A percentile compares a stretch with the other conserved stretches of the same genome.
These are phyloP conservation scores for Pythium aphanidermatum DNA, from an alignment of 352 stramenopile species.

Conservation along the genomic window DNA sequence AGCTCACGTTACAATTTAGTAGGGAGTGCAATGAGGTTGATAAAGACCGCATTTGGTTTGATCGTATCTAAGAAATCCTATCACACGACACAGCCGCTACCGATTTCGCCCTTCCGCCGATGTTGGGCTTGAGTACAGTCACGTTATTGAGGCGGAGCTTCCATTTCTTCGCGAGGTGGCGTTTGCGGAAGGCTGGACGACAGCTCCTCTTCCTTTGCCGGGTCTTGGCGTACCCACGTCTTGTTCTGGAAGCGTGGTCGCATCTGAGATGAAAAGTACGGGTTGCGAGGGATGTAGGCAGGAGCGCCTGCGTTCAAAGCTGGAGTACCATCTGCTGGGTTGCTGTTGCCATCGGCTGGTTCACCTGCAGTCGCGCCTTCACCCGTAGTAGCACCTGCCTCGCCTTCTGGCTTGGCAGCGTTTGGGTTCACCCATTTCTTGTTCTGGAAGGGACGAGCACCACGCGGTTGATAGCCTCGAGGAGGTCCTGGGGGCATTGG, in stretches of 20 bases:
- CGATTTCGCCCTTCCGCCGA: too few species aligned
- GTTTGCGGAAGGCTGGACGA: slow-evolving; percentile 72
- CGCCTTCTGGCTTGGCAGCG: slow-evolving; percentile 41
- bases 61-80: too few species aligned
- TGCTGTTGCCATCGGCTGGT: background rate
- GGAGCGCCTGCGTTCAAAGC: slow-evolving; percentile 28
- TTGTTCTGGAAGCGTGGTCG: slow-evolving; percentile 85
- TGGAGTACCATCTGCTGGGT: slow-evolving; percentile 1
- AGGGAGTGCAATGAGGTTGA: too few species aligned
- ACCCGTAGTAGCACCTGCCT: slow-evolving; percentile 24
- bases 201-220: slow-evolving; percentile 65
- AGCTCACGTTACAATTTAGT: slow-evolving; percentile 5
- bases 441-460: slow-evolving; percentile 66
- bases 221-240: slow-evolving; percentile 76
- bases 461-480: slow-evolving; percentile 23
- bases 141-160: background rate
- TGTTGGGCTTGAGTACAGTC: too few species aligned
- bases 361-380: slow-evolving; percentile 11
- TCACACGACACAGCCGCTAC: too few species aligned
- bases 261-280: slow-evolving; percentile 65
- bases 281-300: slow-evolving; percentile 51
- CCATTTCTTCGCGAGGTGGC: slow-evolving; percentile 42
- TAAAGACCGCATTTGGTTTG: too few species aligned
- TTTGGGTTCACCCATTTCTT: slow-evolving; percentile 84
- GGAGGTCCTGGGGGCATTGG: slow-evolving; percentile 18